Percentiles rank a stretch among this genome's conserved stretches.
These are phyloP conservation scores for Nothopassalora personata DNA, from an alignment of 2,329 filamentous ascomycete genomes.

Conservation along the genomic window DNA sequence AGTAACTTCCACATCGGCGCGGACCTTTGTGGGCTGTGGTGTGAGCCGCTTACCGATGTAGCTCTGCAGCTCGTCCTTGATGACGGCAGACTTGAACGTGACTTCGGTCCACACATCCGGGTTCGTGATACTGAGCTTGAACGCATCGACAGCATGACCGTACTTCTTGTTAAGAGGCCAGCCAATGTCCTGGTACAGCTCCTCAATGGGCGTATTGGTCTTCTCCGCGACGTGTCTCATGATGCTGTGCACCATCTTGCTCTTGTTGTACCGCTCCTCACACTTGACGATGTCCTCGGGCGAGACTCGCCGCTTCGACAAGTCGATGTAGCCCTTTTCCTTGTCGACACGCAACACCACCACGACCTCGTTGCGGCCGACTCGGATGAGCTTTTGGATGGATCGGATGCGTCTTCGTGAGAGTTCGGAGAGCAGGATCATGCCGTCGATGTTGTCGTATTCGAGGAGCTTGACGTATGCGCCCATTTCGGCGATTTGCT, in stretches of 20 bases:
- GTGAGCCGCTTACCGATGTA: constrained; percentile 98
- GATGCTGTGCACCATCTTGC: constrained; percentile 98
- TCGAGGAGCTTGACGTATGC: constrained; percentile 99
- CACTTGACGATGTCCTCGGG: constrained; percentile 97
- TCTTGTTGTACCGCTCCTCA: constrained; percentile 99
- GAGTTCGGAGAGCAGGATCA: constrained; percentile 97
- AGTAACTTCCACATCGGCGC: constrained; percentile 89
- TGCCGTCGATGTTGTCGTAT: constrained; percentile 99
- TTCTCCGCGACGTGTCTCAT: constrained; percentile 99
- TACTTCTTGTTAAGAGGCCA: constrained; percentile 99
- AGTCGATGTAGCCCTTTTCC: constrained; percentile 98
- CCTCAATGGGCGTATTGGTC: constrained; percentile 88
- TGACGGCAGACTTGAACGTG: constrained; percentile 76
- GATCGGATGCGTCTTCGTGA: constrained; percentile 96
- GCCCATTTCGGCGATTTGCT: constrained; percentile 99
- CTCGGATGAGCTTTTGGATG: constrained; percentile 98
- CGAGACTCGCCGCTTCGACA: constrained; percentile 96
- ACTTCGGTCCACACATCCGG: constrained; percentile 94
- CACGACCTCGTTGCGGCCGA: constrained; percentile 96
- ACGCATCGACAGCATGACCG: constrained; percentile 92
- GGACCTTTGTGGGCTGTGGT: constrained; percentile 97
- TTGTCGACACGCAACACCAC: constrained; percentile 98
- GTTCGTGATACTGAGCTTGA: constrained; percentile 99
- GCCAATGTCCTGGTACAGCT: constrained; percentile 85
- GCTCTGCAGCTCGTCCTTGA: constrained; percentile 81